Evolutionary conservation across 2,329 filamentous ascomycete species (phyloP), one percentile per base, ranked within the genome.

Genomic region (Aspergillus sp.): DNA sequence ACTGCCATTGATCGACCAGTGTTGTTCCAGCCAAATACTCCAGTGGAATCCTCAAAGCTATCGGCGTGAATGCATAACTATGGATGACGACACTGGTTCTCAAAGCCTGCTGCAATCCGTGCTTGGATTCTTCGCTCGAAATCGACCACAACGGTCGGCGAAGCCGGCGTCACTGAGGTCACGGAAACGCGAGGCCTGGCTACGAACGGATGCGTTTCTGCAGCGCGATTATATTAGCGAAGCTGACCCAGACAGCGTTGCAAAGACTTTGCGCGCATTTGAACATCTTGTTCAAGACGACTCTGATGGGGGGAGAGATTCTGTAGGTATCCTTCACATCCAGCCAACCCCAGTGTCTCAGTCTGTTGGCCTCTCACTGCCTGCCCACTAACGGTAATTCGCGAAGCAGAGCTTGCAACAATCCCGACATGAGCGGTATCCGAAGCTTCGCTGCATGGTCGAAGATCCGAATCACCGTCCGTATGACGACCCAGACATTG

Each of bases 131-230:
- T 67, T 68, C 53, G 59, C 64, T 60, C 63, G 63, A 62, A 65
- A 62, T 59, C 63, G 22, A 64, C 63, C 64, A 57, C 47, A 66
- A 63, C 65, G 55, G 56, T 61, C 58, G 45, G 56, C 64, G 45
- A 31, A 60, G 55, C 62, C 62, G 12, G 42, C 56, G 51, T 65
- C 63, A 52, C 45, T 66, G 63, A 63, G 54, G 61, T 66, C 67
- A 52, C 64, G 55, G 53, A 60, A 49, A 58, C 65, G 59, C 62
- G 66, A 69, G 12, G 67, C 66, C 65, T 69, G 66, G 64, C 58
- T 69, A 47, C 66, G 65, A 52, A 68, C 67, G 58, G 66, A 68
- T 61, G 61, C 66, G 61, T 68, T 49, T 65, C 56, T 69, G 61
- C 66, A 68, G 60, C 63, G 58, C 54, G 65, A 68, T 64, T 56